A percentile compares a stretch with the other conserved stretches of the same genome.
Evolutionary conservation across 768 basidiomycete genomes (phyloP).

Genomic region (Bullera alba): DNA sequence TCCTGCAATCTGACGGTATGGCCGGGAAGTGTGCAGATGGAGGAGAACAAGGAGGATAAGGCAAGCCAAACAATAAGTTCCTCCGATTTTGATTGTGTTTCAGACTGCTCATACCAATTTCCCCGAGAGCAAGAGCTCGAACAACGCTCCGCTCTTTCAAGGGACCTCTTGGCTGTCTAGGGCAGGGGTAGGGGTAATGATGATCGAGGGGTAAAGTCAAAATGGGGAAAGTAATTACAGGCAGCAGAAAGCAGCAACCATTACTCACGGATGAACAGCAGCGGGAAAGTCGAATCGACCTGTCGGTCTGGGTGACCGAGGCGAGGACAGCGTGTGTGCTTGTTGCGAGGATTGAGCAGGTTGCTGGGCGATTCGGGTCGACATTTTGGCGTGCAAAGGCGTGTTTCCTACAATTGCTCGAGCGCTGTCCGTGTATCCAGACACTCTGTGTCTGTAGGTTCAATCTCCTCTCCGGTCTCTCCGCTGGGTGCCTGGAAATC

Average conservation of each 20-base stretch:
- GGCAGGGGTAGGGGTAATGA: background rate
- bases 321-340: background rate
- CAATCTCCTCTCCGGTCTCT: too few species aligned
- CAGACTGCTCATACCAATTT: background rate
- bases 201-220: background rate
- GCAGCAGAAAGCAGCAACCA: background rate
- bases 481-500: too few species aligned
- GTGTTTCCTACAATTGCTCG: too few species aligned
- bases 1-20: too few species aligned
- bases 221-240: background rate
- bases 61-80: background rate
- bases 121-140: too few species aligned
- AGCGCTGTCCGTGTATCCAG: too few species aligned
- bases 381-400: too few species aligned
- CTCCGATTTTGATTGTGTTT: background rate
- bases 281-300: conserved; percentile 1
- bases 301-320: background rate
- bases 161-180: background rate
- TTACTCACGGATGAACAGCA: conserved; percentile 4
- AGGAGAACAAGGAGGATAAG: too few species aligned
- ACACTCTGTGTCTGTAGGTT: too few species aligned
- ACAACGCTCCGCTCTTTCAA: background rate
- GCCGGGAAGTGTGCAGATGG: too few species aligned
- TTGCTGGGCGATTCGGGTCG: too few species aligned
- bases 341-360: background rate